Evolutionary conservation across 257 asterid species (phyloP).

Genomic region (Solanum gandarillasii): DNA sequence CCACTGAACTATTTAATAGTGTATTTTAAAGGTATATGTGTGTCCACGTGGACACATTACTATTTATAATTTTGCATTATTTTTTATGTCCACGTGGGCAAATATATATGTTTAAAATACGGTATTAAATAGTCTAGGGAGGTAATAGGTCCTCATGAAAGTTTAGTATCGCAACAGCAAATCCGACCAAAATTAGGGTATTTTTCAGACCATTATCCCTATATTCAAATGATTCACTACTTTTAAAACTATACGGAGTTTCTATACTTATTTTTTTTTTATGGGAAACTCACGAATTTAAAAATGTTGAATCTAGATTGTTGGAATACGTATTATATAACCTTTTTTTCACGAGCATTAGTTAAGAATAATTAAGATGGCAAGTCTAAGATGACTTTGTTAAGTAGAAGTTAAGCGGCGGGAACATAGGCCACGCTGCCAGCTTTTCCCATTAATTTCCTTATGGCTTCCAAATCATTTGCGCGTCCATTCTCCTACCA

Average conservation of each 20-base stretch:
- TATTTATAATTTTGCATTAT: too few relatives aligned
- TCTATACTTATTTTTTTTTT: neutral
- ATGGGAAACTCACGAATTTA: too few relatives aligned
- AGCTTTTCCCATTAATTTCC: slow-evolving; percentile 2
- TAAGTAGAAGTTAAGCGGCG: neutral
- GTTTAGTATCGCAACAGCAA: too few relatives aligned
- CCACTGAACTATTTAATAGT: too few relatives aligned
- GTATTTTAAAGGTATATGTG: too few relatives aligned
- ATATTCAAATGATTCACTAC: neutral
- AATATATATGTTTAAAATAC: too few relatives aligned
- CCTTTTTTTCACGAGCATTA: neutral
- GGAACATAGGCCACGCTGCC: slow-evolving; percentile 3
- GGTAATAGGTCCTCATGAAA: too few relatives aligned
- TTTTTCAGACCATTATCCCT: too few relatives aligned
- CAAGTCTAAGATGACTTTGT: neutral
- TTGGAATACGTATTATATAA: neutral
- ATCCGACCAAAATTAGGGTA: too few relatives aligned
- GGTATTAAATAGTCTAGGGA: too few relatives aligned
- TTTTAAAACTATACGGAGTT: neutral
- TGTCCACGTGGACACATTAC: too few relatives aligned
- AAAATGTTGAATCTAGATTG: neutral
- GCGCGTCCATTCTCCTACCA: slow-evolving; percentile 34
- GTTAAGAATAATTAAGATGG: neutral
- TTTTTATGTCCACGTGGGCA: too few relatives aligned
- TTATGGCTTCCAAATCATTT: slow-evolving; percentile 14